These are phyloP conservation scores for Rutidosis leptorrhynchoides DNA, from an alignment of 129 eudicot genomes.

Conservation along the genomic window DNA sequence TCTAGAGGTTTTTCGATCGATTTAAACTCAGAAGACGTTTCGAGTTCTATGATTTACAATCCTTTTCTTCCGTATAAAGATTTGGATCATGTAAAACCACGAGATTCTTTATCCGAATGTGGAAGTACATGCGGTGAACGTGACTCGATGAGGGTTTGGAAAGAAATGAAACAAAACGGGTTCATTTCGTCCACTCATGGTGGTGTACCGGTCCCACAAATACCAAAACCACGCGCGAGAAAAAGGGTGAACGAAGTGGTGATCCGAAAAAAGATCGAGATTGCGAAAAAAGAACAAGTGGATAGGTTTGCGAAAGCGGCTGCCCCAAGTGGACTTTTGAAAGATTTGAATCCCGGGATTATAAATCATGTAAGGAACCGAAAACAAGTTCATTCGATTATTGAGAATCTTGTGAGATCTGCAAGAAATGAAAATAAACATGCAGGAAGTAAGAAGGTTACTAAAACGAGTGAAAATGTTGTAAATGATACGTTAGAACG, in stretches of 20 bases:
- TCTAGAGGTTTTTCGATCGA: conserved; percentile 41
- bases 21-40: conserved; percentile 59
- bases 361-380: conserved; percentile 93
- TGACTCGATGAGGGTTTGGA: conserved; percentile 70
- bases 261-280: conserved; percentile 70
- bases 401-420: conserved; percentile 78
- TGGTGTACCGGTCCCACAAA: conserved; percentile 49
- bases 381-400: conserved; percentile 90
- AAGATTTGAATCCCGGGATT: conserved; percentile 83
- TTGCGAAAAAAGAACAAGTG: conserved; percentile 80
- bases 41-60: conserved; percentile 49
- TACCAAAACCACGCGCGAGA: conserved; percentile 52
- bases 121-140: conserved; percentile 55
- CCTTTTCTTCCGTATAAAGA: conserved; percentile 33
- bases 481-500: conserved; percentile 20
- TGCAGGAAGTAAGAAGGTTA: conserved; percentile 24
- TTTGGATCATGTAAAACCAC: conserved; percentile 30
- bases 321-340: conserved; percentile 90
- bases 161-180: conserved; percentile 78
- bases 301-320: conserved; percentile 81
- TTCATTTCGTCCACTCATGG: conserved; percentile 63
- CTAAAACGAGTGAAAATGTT: conserved; percentile 8
- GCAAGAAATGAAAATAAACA: conserved; percentile 42
- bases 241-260: conserved; percentile 51
- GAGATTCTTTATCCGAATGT: conserved; percentile 54